Evolutionary conservation across 495 filamentous ascomycete species (phyloP).

Genomic region (Lasiosphaeria ovina): DNA sequence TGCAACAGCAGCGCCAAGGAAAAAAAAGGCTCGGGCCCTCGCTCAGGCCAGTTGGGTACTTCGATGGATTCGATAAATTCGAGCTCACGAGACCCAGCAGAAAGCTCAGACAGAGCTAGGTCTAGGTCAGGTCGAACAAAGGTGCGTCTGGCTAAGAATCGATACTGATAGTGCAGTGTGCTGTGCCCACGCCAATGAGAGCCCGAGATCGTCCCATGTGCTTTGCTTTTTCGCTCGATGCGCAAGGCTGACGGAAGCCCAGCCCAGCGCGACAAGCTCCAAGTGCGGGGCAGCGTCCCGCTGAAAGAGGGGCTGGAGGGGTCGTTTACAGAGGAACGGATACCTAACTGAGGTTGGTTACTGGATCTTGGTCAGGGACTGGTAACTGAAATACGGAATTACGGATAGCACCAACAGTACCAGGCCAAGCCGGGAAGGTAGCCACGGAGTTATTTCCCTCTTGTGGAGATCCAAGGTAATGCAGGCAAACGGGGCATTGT

Average conservation of each 20-base stretch:
- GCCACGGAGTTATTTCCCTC: too few species aligned
- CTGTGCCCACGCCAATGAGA: constrained; percentile 24
- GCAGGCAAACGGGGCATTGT: too few species aligned
- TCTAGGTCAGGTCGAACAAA: background rate
- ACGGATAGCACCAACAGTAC: too few species aligned
- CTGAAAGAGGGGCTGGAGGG: constrained; percentile 10
- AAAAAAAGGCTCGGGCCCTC: background rate
- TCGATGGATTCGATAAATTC: background rate
- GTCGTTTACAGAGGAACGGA: background rate
- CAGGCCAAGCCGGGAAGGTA: too few species aligned
- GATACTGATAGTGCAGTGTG: background rate
- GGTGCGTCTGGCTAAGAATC: constrained; percentile 1
- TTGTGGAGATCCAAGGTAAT: too few species aligned
- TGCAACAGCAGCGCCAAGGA: background rate
- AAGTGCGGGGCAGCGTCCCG: constrained; percentile 23
- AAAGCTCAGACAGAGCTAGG: background rate
- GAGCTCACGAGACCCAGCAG: constrained; percentile 2
- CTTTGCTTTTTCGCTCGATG: constrained; percentile 11
- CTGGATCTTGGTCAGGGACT: background rate
- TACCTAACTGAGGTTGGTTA: background rate
- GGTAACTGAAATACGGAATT: too few species aligned
- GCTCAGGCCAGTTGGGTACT: background rate
- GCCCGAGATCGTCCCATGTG: constrained; percentile 26
- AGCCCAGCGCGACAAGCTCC: constrained; percentile 8
- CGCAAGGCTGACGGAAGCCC: constrained; percentile 23